Evolutionary conservation across 202 grass and related monocot species (phyloP), one percentile per base, ranked within the genome.

Genomic region (Zoysia matrella): DNA sequence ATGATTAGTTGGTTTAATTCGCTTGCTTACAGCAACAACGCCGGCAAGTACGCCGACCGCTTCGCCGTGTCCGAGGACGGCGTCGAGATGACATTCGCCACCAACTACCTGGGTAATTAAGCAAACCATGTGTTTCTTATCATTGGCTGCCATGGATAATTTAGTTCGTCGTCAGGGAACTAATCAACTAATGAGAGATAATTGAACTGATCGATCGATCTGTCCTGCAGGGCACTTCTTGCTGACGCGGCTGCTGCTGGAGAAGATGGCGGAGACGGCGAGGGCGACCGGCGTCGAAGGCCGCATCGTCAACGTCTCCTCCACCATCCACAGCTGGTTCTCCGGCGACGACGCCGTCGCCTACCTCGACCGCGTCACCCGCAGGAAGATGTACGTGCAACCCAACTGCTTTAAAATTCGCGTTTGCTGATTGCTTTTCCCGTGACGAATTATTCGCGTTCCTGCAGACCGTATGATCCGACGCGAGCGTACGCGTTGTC

Each of bases 41-140:
- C 96, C 69, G 96, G 96, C 76, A 93, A 94, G 78, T 99, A 89
- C 80, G 90, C 91, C 18, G 86, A 94, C 72, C 71, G 87, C 0
- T 73, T 92, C 43, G 85, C 89, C 49, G 50, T 96, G 54, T 86
- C 93, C 12, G 93, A 99, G 82, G 93, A 96, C 78, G 93, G 93
- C 3, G 79, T 96, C 36, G 96, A 99, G 93, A 96, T 90, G 93
- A 99, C 93, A 55, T 99, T 99, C 77, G 96, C 93, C 39, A 96
- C 96, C 41, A 99, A 99, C 67, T 99, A 99, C 79, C 42, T 99
- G 6, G 94, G 89, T 36, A 36, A 36, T 36, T 89, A 64, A 16
- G 53, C 13, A 3, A 56, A 5, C 12, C 53, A 56, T 15, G 14
- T 57, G 55, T 57, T 16, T 57, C 10, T 12, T 3, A 4, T 54